Conservation (phyloP, 169 alveolate genomes). For the Plasmodium malariae region DNA sequence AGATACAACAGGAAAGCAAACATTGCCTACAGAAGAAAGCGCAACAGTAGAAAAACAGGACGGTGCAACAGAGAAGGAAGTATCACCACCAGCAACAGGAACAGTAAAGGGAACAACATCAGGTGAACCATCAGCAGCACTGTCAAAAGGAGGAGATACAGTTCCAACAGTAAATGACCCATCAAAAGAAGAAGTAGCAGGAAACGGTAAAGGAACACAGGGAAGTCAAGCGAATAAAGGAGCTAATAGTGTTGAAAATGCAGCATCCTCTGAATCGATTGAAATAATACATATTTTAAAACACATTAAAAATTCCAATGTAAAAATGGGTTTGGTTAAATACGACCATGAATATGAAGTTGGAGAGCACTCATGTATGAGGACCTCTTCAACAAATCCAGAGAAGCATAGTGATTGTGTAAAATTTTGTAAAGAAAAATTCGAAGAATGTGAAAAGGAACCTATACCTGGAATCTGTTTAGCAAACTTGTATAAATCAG, state of each 20-base stretch:
- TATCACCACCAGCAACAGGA: too few relatives aligned
- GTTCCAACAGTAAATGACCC: not conserved
- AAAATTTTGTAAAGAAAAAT: not conserved
- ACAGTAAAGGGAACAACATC: not conserved
- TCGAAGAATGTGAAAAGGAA: not conserved
- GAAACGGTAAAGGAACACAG: not conserved
- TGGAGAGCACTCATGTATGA: not conserved
- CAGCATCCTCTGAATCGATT: not conserved
- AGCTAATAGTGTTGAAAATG: not conserved
- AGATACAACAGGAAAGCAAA: too few relatives aligned
- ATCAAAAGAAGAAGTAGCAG: too few relatives aligned
- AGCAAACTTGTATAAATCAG: not conserved
- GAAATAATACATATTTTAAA: not conserved
- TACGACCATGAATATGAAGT: not conserved
- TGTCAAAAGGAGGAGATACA: too few relatives aligned
- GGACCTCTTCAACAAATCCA: not conserved
- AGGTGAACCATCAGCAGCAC: not conserved
- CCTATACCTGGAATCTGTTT: not conserved
- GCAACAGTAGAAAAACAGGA: not conserved
- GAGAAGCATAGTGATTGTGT: conserved; percentile 6
- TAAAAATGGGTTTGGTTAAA: not conserved
- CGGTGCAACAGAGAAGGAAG: too few relatives aligned
- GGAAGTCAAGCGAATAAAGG: too few relatives aligned
- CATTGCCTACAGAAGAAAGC: too few relatives aligned
- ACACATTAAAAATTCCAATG: not conserved